These are phyloP conservation scores for Anthostomella pinea DNA, from an alignment of 2,329 filamentous ascomycete species.

Conservation along the genomic window DNA sequence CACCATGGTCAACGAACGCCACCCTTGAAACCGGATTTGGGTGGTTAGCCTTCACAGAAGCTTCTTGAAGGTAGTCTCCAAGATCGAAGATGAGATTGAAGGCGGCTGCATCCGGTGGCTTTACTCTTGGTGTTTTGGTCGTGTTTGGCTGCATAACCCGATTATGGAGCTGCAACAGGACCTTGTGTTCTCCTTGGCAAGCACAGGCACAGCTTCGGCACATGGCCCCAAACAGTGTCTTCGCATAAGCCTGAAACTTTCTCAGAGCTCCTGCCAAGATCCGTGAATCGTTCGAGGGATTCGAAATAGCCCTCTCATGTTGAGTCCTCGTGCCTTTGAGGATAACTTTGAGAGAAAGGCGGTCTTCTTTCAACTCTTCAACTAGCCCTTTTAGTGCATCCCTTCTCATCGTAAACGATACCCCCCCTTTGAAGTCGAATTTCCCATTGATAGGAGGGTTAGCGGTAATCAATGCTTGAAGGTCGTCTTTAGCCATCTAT, in stretches of 20 bases:
- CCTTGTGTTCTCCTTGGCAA: slow-evolving; percentile 2
- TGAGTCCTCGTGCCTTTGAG: slow-evolving; percentile 9
- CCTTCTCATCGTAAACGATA: slow-evolving; percentile 6
- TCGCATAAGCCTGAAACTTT: slow-evolving; percentile 4
- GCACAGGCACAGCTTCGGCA: slow-evolving; percentile 6
- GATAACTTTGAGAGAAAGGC: slow-evolving; percentile 6
- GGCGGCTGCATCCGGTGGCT: neutral
- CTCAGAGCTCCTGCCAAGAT: slow-evolving; percentile 3
- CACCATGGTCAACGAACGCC: neutral
- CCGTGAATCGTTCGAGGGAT: slow-evolving; percentile 3
- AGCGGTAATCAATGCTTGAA: neutral
- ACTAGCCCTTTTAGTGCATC: slow-evolving; percentile 2
- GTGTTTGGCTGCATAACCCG: neutral
- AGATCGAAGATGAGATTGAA: slow-evolving; percentile 7
- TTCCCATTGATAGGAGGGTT: neutral
- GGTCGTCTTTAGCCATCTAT: slow-evolving; percentile 6
- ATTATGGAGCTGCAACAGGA: slow-evolving; percentile 6
- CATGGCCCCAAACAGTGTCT: slow-evolving; percentile 5
- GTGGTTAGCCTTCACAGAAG: slow-evolving; percentile 3
- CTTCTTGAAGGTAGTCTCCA: slow-evolving; percentile 3
- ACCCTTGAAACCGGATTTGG: too few species aligned
- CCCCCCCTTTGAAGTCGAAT: slow-evolving; percentile 4
- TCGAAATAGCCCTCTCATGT: neutral
- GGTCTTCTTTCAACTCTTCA: slow-evolving; percentile 5
- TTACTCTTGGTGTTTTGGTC: neutral